Evolutionary conservation across 257 asterid species (phyloP), one percentile per base, ranked within the genome.

Genomic region (Lavandula angustifolia): DNA sequence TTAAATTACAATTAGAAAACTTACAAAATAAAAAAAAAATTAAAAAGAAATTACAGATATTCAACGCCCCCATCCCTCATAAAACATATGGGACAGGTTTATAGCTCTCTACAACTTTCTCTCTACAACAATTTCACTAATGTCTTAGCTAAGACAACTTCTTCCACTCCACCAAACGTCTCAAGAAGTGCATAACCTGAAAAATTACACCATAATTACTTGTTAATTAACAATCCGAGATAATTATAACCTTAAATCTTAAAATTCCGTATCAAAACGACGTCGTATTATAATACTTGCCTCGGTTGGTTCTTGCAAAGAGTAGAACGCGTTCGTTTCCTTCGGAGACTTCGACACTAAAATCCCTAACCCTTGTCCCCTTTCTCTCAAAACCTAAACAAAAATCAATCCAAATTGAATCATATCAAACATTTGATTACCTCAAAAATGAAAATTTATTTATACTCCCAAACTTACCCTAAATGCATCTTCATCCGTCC

Each of bases 401-500:
- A 52, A 40, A 6, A 37, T 5, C 9, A 37, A 52, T 3, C 10
- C 5, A 27, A 12, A 31, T 44, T 22, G 2, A 38, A 38, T 1
- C 1, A 17, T 34, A 50, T 54, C 17, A 54, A 54, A 46, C 6
- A 27, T 43, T 29, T 10, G 33, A 57, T 9, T 47, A 16, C 33
- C 3, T 13, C 0, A 3, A 7, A 55, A 13, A 37, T 6, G 44
- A 22, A 16, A 47, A 9, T 1, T 6, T 3, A 4, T 6, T 6
- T 22, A 37, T 6, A 6, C 9, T 37, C 9, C 42, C 5, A 5
- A 2, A 55, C 54, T 3, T 78, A 90, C 97, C 54, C 77, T 85
- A 38, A 90, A 90, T 33, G 96, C 97, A 74, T 90, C 96, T 70
- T 89, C 96, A 16, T 86, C 96, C 0, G 95, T 89, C 11, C 84